A percentile compares a stretch with the other conserved stretches of the same genome.
These are phyloP conservation scores for Eurotiales sp. DNA, from an alignment of 2,329 filamentous ascomycete species.

Conservation along the genomic window DNA sequence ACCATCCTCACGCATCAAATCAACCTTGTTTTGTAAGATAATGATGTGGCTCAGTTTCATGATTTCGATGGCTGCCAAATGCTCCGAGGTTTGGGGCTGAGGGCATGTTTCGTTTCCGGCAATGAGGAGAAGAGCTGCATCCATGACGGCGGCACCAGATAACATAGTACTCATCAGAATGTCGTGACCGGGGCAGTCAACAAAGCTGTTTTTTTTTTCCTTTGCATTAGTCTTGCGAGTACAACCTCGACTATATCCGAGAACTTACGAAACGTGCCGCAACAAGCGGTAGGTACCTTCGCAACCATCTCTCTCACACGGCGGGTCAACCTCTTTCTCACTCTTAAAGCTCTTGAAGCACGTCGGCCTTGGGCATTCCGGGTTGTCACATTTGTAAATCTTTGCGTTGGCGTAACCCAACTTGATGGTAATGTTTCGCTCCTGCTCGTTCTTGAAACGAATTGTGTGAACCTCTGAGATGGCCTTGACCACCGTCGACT, in stretches of 20 bases:
- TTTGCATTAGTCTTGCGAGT: conserved; percentile 10
- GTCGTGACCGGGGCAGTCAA: conserved; percentile 98
- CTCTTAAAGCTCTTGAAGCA: conserved; percentile 98
- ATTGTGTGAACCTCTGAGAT: conserved; percentile 99
- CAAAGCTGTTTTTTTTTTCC: no score
- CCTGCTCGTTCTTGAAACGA: conserved; percentile 98
- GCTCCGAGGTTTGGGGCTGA: conserved; percentile 96
- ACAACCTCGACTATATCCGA: background rate
- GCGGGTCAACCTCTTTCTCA: conserved; percentile 96
- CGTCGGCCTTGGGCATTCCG: conserved; percentile 83
- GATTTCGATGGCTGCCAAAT: conserved; percentile 98
- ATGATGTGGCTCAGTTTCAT: conserved; percentile 99
- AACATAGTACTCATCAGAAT: conserved; percentile 99
- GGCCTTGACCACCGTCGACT: conserved; percentile 97
- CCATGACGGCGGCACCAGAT: conserved; percentile 99
- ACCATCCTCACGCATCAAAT: conserved; percentile 94
- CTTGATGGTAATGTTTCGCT: conserved; percentile 99
- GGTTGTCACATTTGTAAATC: conserved; percentile 97
- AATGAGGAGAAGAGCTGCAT: conserved; percentile 91
- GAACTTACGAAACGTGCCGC: conserved; percentile 82
- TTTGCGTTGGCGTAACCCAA: conserved; percentile 99
- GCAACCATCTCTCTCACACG: conserved; percentile 92
- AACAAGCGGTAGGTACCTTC: conserved; percentile 80
- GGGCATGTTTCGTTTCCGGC: conserved; percentile 98
- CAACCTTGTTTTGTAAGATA: conserved; percentile 99